Evolutionary conservation across 2,329 filamentous ascomycete genomes (phyloP), one percentile per base, ranked within the genome.

Genomic region (Diaporthe sp.): DNA sequence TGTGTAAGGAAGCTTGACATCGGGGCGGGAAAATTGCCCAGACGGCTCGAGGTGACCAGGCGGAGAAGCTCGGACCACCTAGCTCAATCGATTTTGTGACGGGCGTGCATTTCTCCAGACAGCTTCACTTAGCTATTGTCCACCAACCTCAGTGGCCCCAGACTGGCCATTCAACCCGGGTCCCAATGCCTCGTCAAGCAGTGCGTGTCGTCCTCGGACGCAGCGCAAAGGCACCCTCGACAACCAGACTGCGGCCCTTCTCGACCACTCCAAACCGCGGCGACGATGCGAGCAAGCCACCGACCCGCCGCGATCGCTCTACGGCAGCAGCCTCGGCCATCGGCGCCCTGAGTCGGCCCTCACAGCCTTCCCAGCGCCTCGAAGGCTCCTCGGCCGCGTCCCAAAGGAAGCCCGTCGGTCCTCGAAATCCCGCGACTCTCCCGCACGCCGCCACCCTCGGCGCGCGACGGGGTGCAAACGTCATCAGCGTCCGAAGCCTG

Each of bases 201-300:
- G 74, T 70, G 68, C 74, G 74, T 47, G 59, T 75, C 74, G 74
- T 74, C 74, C 74, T 75, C 71, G 74, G 74, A 74, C 74, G 74
- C 4, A 63, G 74, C 68, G 68, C 72, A 66, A 58, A 53, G 42
- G 35, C 61, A 50, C 7, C 55, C 50, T n/a, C 58, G 27, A 19
- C 66, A 53, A 19, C n/a, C 32, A 71, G 37, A 69, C 58, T 61
- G 6, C 74, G 68, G 39, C 44, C 53, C 51, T 75, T 75, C 68
- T 73, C 74, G 53, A 74, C 61, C 39, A 75, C 71, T 8, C 61
- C 72, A 5, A 61, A 37, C 9, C 59, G 50, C 59, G 30, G 51
- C 68, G 56, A 47, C 30, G 71, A 71, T 56, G 69, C 63, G 50
- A 59, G 68, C 59, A 61, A 66, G 32, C 70, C 53, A 6, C 44